These are phyloP conservation scores for Heracleum sosnowskyi DNA, from an alignment of 129 eudicot genomes.

Conservation along the genomic window DNA sequence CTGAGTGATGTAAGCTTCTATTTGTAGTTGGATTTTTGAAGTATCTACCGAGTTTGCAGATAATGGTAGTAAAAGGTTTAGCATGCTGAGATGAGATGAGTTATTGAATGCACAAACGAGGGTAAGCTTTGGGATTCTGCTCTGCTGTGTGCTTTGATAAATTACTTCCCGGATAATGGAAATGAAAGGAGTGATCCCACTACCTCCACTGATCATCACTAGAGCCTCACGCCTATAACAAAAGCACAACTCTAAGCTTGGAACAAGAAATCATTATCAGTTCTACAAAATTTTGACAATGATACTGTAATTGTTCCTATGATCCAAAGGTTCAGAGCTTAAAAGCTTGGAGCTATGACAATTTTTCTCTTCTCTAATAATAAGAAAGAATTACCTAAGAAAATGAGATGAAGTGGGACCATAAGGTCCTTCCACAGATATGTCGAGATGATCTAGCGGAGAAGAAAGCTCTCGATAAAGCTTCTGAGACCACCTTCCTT, in stretches of 20 bases:
- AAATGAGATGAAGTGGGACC: slow-evolving; percentile 56
- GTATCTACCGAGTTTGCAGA: slow-evolving; percentile 21
- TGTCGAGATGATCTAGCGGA: slow-evolving; percentile 33
- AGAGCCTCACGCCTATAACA: slow-evolving; percentile 38
- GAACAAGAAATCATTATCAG: not conserved
- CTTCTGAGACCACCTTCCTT: slow-evolving; percentile 57
- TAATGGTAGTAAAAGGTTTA: slow-evolving; percentile 59
- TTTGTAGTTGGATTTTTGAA: slow-evolving; percentile 32
- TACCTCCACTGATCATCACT: slow-evolving; percentile 66
- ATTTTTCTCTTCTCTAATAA: not conserved
- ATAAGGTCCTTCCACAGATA: slow-evolving; percentile 69
- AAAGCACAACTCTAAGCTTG: not conserved
- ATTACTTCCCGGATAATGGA: slow-evolving; percentile 58
- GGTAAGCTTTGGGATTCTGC: slow-evolving; percentile 34
- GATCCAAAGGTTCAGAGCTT: not conserved
- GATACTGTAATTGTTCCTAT: not conserved
- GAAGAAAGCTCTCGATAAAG: slow-evolving; percentile 45
- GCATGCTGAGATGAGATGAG: slow-evolving; percentile 51
- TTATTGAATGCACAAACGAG: slow-evolving; percentile 51
- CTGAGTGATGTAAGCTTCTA: slow-evolving; percentile 63
- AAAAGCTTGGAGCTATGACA: not conserved
- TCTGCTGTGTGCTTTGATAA: slow-evolving; percentile 30
- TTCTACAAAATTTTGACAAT: not conserved
- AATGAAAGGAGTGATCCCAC: slow-evolving; percentile 61
- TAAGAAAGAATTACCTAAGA: slow-evolving; percentile 29